Conservation (phyloP, 441 rosid species). For the Gossypium schwendimanii region DNA sequence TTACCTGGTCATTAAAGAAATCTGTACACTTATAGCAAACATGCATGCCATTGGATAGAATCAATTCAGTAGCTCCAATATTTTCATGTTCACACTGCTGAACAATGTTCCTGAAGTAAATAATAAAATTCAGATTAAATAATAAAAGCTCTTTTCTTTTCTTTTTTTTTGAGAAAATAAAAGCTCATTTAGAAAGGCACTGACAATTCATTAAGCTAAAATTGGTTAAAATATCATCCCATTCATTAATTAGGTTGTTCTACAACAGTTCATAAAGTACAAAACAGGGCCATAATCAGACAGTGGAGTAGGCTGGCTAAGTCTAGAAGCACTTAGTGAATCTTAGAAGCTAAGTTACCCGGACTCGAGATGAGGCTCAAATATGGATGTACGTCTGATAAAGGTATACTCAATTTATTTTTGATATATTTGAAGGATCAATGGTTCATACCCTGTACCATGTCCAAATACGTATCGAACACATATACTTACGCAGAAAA, state of each 20-base stretch:
- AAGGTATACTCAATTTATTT: background rate
- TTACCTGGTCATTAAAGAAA: constrained; percentile 91
- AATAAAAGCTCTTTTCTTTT: no score
- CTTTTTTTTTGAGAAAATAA: background rate
- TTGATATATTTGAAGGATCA: no score
- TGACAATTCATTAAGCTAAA: background rate
- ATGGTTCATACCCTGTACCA: background rate
- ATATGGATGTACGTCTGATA: background rate
- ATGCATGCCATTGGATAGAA: constrained; percentile 84
- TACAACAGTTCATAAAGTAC: background rate
- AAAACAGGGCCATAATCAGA: background rate
- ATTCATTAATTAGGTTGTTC: background rate
- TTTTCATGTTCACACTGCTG: constrained; percentile 56
- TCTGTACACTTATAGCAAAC: constrained; percentile 85
- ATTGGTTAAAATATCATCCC: background rate
- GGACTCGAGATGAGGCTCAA: background rate
- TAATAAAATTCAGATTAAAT: background rate
- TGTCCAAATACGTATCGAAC: background rate
- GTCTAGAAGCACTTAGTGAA: background rate
- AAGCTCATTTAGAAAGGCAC: background rate
- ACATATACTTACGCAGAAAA: background rate
- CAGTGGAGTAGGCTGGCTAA: background rate
- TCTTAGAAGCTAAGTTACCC: background rate
- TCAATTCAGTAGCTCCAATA: constrained; percentile 74
- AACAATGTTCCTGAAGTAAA: constrained; percentile 45